Percentiles rank a stretch among this genome's conserved stretches.
Evolutionary conservation across 108 stramenopile genomes (phyloP).

Genomic region (Pelagomonas calceolata): DNA sequence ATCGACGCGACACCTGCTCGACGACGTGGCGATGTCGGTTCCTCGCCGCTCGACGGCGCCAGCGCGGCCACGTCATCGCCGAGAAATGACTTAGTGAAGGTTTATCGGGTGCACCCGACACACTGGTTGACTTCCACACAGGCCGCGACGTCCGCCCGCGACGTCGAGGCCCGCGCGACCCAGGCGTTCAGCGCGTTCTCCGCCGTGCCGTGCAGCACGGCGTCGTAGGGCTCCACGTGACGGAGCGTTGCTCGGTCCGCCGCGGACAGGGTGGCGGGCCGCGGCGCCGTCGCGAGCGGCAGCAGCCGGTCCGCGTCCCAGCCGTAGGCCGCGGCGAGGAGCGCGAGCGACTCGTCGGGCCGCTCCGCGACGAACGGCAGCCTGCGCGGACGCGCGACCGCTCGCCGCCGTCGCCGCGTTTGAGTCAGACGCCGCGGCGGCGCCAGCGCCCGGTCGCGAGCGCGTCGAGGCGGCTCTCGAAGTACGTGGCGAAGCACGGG

Average conservation of each 20-base stretch:
- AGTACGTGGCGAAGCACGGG: background rate
- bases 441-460: background rate
- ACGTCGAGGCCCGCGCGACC: background rate
- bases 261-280: background rate
- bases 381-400: too few relatives aligned
- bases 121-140: too few relatives aligned
- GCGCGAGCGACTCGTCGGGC: background rate
- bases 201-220: background rate
- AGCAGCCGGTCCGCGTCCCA: background rate
- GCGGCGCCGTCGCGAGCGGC: background rate
- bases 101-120: too few relatives aligned
- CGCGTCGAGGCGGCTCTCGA: background rate
- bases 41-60: too few relatives aligned
- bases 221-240: background rate
- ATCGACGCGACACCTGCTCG: too few relatives aligned
- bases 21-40: too few relatives aligned
- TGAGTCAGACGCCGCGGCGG: too few relatives aligned
- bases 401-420: too few relatives aligned
- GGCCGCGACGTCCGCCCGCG: too few relatives aligned
- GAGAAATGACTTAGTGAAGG: too few relatives aligned
- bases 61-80: too few relatives aligned
- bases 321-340: background rate
- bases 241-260: background rate
- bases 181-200: background rate
- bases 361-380: background rate